These are phyloP conservation scores for Arachis hypogaea DNA, from an alignment of 306 rosid genomes.

Conservation along the genomic window DNA sequence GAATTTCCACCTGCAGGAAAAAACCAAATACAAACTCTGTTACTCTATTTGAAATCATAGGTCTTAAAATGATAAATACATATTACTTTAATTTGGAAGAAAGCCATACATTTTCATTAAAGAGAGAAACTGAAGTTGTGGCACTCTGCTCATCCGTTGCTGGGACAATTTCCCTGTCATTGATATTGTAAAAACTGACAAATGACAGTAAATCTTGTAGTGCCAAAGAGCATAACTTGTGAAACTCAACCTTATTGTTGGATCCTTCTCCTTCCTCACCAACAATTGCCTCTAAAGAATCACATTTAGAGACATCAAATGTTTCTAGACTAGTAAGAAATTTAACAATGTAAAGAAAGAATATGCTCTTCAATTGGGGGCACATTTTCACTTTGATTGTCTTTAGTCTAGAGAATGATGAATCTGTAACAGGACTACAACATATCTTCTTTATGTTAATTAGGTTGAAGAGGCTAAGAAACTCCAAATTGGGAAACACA, in stretches of 20 bases:
- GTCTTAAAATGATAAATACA: too few relatives aligned
- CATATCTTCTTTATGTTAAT: slow-evolving; percentile 23
- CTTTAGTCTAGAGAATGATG: slow-evolving; percentile 43
- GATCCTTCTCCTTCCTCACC: neutral
- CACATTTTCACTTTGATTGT: slow-evolving; percentile 30
- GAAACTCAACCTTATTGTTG: neutral
- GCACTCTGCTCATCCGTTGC: neutral
- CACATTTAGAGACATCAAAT: slow-evolving; percentile 38
- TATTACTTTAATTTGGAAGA: neutral
- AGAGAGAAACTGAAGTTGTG: neutral
- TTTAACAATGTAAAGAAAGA: too few relatives aligned
- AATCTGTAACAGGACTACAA: neutral
- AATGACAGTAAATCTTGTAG: neutral
- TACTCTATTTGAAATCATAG: neutral
- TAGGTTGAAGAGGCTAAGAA: slow-evolving; percentile 31
- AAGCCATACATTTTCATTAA: slow-evolving; percentile 12
- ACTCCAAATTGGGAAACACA: slow-evolving; percentile 38
- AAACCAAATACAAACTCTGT: too few relatives aligned
- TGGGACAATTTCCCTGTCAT: neutral
- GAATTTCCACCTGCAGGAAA: slow-evolving; percentile 7
- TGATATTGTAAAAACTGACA: neutral
- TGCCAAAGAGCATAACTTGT: neutral
- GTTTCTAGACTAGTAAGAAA: slow-evolving; percentile 30
- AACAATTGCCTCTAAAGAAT: slow-evolving; percentile 24
- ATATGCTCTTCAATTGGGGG: slow-evolving; percentile 36